Evolutionary conservation across 192 early-diverging fungal species (phyloP).

Genomic region (Radiomyces spectabilis): DNA sequence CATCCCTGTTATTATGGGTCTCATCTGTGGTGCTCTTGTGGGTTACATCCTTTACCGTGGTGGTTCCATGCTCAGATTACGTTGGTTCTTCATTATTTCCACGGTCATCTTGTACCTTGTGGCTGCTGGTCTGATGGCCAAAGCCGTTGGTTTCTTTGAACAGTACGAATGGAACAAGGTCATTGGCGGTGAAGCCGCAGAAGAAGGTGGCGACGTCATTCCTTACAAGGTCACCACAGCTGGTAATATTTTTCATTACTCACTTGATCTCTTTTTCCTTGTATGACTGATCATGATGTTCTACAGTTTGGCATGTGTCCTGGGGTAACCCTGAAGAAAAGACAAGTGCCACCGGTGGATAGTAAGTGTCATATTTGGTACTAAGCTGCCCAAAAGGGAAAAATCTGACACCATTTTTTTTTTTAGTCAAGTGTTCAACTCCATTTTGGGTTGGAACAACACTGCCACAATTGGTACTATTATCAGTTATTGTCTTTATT

Average conservation of each 20-base stretch:
- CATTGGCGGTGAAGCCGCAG: conserved; percentile 61
- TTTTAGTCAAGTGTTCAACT: conserved; percentile 50
- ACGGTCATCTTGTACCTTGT: conserved; percentile 73
- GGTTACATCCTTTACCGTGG: conserved; percentile 72
- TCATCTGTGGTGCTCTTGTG: conserved; percentile 56
- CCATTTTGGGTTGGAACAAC: conserved; percentile 70
- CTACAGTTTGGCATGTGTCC: neutral
- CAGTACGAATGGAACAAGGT: conserved; percentile 53
- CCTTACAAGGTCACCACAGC: conserved; percentile 24
- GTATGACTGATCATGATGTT: conserved; percentile 30
- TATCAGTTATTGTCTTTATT: conserved; percentile 74
- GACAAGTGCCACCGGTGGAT: conserved; percentile 37
- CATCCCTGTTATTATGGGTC: conserved; percentile 67
- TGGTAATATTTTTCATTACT: conserved; percentile 19
- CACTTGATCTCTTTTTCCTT: conserved; percentile 33
- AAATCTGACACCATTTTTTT: no score
- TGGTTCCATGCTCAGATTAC: conserved; percentile 59
- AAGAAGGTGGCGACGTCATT: conserved; percentile 39
- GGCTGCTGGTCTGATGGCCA: conserved; percentile 73
- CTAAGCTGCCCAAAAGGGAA: neutral
- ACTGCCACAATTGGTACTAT: conserved; percentile 68
- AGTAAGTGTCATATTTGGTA: conserved; percentile 56
- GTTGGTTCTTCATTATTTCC: conserved; percentile 71
- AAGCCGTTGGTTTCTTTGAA: conserved; percentile 59
- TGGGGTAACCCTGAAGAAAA: conserved; percentile 56